phyloP scores from a whole-genome alignment of 2,329 filamentous ascomycete species.

The Neonectria neomacrospora region DNA sequence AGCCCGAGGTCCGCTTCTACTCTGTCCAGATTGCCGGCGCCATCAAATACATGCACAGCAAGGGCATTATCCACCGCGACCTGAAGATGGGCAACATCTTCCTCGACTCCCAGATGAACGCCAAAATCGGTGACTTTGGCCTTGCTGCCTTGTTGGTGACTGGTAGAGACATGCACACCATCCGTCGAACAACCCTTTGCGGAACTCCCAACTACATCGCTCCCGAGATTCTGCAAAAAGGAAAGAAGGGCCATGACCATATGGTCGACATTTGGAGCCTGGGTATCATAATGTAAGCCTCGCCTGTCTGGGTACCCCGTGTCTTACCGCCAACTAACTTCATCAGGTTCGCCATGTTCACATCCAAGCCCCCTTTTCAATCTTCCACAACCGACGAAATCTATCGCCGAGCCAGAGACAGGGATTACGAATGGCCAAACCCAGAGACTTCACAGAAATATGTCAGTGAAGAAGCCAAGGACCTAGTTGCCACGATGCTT shows the following conservation, averaged over 20 bases:
- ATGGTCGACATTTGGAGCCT: slow-evolving; percentile 99
- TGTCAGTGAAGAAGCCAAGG: slow-evolving; percentile 80
- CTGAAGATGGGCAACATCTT: slow-evolving; percentile 99
- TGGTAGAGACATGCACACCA: slow-evolving; percentile 86
- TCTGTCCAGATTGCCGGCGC: slow-evolving; percentile 95
- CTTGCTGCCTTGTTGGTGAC: slow-evolving; percentile 91
- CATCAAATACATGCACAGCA: slow-evolving; percentile 96
- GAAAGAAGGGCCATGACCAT: slow-evolving; percentile 93
- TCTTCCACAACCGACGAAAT: slow-evolving; percentile 89
- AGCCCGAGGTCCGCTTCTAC: slow-evolving; percentile 94
- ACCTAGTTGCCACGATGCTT: slow-evolving; percentile 80
- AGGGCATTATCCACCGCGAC: slow-evolving; percentile 96
- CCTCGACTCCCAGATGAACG: slow-evolving; percentile 92
- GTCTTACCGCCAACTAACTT: slow-evolving; percentile 23
- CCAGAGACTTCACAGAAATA: slow-evolving; percentile 72
- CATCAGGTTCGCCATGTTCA: slow-evolving; percentile 89
- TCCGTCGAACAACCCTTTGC: slow-evolving; percentile 90
- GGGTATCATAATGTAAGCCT: slow-evolving; percentile 88
- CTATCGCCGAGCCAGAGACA: slow-evolving; percentile 75
- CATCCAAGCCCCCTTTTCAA: slow-evolving; percentile 96
- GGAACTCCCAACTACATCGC: slow-evolving; percentile 99
- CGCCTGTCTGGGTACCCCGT: not conserved
- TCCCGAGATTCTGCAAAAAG: slow-evolving; percentile 94
- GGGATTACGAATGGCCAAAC: slow-evolving; percentile 84
- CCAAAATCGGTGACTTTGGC: slow-evolving; percentile 98